Conservation (phyloP, 306 rosid genomes). For the Cucumis melo region DNA sequence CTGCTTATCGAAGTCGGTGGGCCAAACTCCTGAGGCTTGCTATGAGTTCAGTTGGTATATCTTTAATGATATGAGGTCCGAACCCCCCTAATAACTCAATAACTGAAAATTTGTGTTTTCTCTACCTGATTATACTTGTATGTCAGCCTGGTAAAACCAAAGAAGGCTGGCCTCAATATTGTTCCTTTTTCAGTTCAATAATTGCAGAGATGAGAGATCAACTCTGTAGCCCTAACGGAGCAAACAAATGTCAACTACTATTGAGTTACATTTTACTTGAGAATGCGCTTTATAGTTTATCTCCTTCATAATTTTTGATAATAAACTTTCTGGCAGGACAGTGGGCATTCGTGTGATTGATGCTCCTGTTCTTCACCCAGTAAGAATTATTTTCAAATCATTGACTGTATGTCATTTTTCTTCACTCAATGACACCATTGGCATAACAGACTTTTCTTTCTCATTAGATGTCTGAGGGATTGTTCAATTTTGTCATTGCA, state of each 20-base stretch:
- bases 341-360: slow-evolving; percentile 55
- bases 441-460: slow-evolving; percentile 5
- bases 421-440: slow-evolving; percentile 2
- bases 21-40: no score
- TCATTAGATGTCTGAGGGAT: slow-evolving; percentile 70
- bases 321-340: slow-evolving; percentile 49
- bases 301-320: slow-evolving; percentile 22
- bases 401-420: slow-evolving; percentile 4
- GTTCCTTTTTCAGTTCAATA: no score
- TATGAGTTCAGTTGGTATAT: neutral
- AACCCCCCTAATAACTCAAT: neutral
- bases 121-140: no score
- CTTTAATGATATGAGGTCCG: neutral
- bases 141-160: no score
- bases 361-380: slow-evolving; percentile 94
- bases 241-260: no score
- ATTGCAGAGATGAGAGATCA: no score
- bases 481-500: slow-evolving; percentile 83
- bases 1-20: no score
- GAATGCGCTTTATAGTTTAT: neutral
- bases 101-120: neutral
- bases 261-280: neutral
- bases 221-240: no score
- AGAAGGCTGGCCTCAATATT: no score
- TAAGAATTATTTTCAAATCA: slow-evolving; percentile 21